Base-by-base conservation (phyloP, 352 stramenopile species). In the Pythium graminicola region DNA sequence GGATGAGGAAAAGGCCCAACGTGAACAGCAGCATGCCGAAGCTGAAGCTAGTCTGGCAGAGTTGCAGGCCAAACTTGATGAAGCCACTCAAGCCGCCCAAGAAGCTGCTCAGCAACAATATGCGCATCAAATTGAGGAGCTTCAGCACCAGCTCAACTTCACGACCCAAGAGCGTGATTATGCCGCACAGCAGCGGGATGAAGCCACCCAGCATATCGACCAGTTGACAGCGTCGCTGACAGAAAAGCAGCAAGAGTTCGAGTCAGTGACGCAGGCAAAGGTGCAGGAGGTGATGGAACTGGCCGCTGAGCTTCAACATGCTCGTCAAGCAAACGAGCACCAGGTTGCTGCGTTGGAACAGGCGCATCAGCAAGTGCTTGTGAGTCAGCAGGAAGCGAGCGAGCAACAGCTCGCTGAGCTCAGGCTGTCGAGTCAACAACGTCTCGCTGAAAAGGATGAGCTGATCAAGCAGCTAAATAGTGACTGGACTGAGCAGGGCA, bases 101-200 rank as follows among this genome's bases (percentile, higher is more conserved):
- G 20, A 40, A 9, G 27, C 52, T 0, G 52, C 43, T n/a, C 52
- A 60, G 32, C 42, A 51, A 6, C 22, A 52, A 31, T 49, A 54
- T 33, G 13, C 33, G 10, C 24, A 46, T 3, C 39, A 62, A 24
- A 40, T 72, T 6, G 31, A 40, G 0, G 56, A 53, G 19, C 45
- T 70, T 0, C 31, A 50, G 11, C 22, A 44, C 4, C 78, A 82
- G 32, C 61, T 85, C 31, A 68, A 69, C 33, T 52, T 75, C 45
- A 43, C 81, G 2, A 52, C 53, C 31, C 53, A 50, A 40, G 43
- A 75, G 23, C 64, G 67, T 22, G 60, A 72, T 31, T 39, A 70
- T 51, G 50, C 28, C 1, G 50, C 27, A 17, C 38, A 54, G 14
- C 17, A 63, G 11, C 47, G 31, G 7, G 47, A 63, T 26, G 43